Evolutionary conservation across 1,284 basidiomycete genomes (phyloP).

Genomic region (Fomitopsis pinicola): DNA sequence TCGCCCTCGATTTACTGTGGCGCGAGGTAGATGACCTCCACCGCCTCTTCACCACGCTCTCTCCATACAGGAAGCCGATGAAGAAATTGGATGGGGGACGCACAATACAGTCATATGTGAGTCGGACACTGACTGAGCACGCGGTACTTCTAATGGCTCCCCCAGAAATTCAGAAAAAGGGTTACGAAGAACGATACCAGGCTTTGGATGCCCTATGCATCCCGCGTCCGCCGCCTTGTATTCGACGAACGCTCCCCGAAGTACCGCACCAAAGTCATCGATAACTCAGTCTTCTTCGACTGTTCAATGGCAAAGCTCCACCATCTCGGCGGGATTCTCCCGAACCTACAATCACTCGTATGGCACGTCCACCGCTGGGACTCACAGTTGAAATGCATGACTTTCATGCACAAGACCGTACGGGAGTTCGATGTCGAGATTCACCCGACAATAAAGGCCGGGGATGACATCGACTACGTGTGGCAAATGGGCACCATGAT

Average conservation of each 20-base stretch:
- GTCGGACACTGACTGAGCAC: not conserved
- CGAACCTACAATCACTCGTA: slow-evolving; percentile 45
- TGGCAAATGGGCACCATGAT: slow-evolving; percentile 42
- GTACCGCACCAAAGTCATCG: slow-evolving; percentile 13
- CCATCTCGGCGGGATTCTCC: slow-evolving; percentile 40
- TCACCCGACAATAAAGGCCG: slow-evolving; percentile 10
- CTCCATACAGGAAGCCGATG: slow-evolving; percentile 29
- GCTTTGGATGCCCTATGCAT: slow-evolving; percentile 49
- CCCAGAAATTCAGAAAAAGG: slow-evolving; percentile 37
- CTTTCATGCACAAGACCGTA: slow-evolving; percentile 38
- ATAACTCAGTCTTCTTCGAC: slow-evolving; percentile 38
- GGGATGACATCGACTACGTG: slow-evolving; percentile 27
- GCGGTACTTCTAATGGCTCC: not conserved
- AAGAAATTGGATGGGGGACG: slow-evolving; percentile 3
- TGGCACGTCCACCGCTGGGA: slow-evolving; percentile 28
- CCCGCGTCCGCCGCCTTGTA: slow-evolving; percentile 40
- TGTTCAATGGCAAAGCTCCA: slow-evolving; percentile 46
- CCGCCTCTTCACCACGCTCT: slow-evolving; percentile 43
- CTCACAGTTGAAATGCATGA: slow-evolving; percentile 26
- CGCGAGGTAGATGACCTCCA: slow-evolving; percentile 31
- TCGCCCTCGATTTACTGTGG: slow-evolving; percentile 26
- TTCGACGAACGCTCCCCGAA: slow-evolving; percentile 17
- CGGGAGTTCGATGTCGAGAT: slow-evolving; percentile 28
- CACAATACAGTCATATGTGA: not conserved
- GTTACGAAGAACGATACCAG: slow-evolving; percentile 50